These are phyloP conservation scores for Thielaviopsis euricoi DNA, from an alignment of 2,329 filamentous ascomycete species.

Conservation along the genomic window DNA sequence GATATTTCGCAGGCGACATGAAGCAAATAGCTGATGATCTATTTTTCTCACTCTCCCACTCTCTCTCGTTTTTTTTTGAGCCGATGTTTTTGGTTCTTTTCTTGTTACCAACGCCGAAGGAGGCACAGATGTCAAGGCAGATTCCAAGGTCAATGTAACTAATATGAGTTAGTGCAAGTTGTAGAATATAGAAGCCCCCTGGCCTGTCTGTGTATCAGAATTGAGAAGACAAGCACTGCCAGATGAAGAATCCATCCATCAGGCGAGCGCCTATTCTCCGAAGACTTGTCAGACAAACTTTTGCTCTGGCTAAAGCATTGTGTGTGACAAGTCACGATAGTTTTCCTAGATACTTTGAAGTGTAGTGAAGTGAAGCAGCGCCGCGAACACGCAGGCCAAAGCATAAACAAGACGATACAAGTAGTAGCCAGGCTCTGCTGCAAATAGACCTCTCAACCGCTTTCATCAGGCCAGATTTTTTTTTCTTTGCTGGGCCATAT, in stretches of 20 bases:
- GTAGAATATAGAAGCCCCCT: background rate
- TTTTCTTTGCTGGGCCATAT: no score
- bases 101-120: background rate
- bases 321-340: no score
- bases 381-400: background rate
- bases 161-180: no score
- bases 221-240: background rate
- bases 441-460: background rate
- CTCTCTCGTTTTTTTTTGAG: background rate
- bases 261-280: no score
- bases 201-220: background rate
- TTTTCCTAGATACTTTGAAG: background rate
- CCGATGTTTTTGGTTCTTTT: background rate
- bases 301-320: no score
- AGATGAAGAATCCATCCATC: background rate
- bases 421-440: no score
- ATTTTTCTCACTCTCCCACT: no score
- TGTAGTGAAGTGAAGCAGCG: background rate
- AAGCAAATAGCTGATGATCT: no score
- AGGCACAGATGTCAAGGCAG: no score
- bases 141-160: no score
- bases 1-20: no score
- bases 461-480: background rate
- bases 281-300: no score
- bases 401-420: background rate